Base-by-base conservation (phyloP, 805 yeast genomes). In the Schizosaccharomyces japonicus region DNA sequence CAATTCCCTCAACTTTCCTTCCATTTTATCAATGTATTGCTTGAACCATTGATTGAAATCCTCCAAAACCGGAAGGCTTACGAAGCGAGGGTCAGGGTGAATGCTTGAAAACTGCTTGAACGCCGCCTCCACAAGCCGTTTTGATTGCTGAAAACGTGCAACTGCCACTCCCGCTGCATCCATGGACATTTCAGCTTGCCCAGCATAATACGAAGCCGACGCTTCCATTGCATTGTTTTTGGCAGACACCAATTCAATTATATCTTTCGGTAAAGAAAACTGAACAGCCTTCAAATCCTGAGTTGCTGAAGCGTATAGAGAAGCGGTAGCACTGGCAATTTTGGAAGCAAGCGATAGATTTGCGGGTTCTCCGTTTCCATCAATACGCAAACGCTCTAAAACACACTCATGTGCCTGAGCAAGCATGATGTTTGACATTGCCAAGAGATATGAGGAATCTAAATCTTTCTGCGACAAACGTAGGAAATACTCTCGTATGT, bases 351-450 rank as follows among this genome's bases (percentile, higher is more conserved):
- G 26, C 17, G 42, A 36, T n/a, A 7, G 6, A n/a, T 21, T 36
- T 27, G 23, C 23, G 8, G 17, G 17, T 5, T 25, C 7, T 7
- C 13, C 32, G 13, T 13, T 29, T 8, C 11, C 32, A 8, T 7
- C 17, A 17, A 36, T 19, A 17, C 27, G 23, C 42, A 36, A 19
- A 21, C 23, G 42, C 13, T 27, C 42, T 13, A 36, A 21, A 13
- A 36, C 42, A 36, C 42, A 36, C 28, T 36, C 42, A 13, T 36
- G 42, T 6, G 42, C 42, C 27, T 36, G 42, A 15, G 27, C 42
- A 7, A 36, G 26, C 27, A 36, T n/a, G 13, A 36, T 10, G 26
- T 36, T 5, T 13, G 17, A 21, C 2, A 36, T 17, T 7, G 27
- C 42, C 23, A 36, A 13, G 7, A 36, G 26, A 36, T 19, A 36